Base-by-base conservation (phyloP, 306 rosid species). In the Citrullus amarus region DNA sequence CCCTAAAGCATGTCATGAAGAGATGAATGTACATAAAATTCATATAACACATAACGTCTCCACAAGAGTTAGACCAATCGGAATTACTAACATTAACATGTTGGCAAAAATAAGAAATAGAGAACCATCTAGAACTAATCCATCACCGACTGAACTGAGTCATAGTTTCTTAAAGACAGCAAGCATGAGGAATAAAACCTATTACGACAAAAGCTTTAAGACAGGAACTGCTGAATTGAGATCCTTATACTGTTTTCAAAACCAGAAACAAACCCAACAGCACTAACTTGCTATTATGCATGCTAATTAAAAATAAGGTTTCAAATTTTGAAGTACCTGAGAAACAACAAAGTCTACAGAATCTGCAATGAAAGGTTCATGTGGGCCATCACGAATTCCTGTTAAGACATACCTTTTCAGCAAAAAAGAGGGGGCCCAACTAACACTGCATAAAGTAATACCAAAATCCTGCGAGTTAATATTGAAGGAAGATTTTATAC, bases 371-470 rank as follows among this genome's bases (percentile, higher is more conserved):
- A 95, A 95, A 74, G 99, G 99, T 86, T 95, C 99, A 43, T 90
- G 97, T 57, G 97, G 99, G 62, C 97, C 99, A 83, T 91, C 97
- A 28, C 93, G 99, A 83, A 95, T 95, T 83, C 99, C 99, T 76
- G 99, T 89, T 78, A 95, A 88, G 85, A 95, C 96, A 69, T 91
- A 92, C 81, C 99, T 88, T 90, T 95, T 95, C 83, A 95, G 89
- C 92, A 95, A 86, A 90, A 95, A 95, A 36, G 99, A 92, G 79
- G 99, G 99, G 77, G 96, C 87, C 99, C 99, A 95, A 88, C 96
- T 81, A 78, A 92, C 97, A 73, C 99, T 95, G 98, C 86, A 84
- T 62, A 85, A 81, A 62, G 74, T 70, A 82, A 82, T 60, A 83
- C 55, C 62, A 74, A 76, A 85, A 81, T 60, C 80, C 82, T 80